These are phyloP conservation scores for Fraxinus albicans DNA, from an alignment of 305 asterid genomes.

Conservation along the genomic window DNA sequence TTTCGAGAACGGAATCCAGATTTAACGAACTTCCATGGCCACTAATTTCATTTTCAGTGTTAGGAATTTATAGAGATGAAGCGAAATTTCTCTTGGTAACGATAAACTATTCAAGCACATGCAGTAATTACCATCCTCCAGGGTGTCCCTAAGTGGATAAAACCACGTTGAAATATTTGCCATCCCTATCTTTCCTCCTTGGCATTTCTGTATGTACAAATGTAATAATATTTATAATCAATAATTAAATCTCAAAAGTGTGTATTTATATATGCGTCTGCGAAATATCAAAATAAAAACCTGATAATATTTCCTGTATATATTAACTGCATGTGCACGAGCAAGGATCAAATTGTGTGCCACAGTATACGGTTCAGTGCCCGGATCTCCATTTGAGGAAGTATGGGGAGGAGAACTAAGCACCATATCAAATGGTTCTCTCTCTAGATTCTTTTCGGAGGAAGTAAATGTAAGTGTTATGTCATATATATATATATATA, in stretches of 20 bases:
- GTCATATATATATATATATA: too few relatives aligned
- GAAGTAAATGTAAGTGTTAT: too few relatives aligned
- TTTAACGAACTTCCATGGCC: too few relatives aligned
- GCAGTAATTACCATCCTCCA: slow-evolving; percentile 10
- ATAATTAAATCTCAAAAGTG: neutral
- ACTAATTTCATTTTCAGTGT: neutral
- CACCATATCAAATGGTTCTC: too few relatives aligned
- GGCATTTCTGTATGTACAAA: neutral
- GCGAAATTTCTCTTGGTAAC: neutral
- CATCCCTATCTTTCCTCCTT: too few relatives aligned
- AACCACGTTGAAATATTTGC: too few relatives aligned
- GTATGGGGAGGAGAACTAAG: neutral
- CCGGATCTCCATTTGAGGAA: neutral
- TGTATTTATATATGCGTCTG: neutral
- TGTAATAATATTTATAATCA: neutral
- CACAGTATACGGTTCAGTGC: neutral
- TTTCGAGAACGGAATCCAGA: too few relatives aligned
- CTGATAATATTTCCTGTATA: neutral
- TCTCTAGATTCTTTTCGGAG: too few relatives aligned
- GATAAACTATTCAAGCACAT: neutral
- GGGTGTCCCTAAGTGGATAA: too few relatives aligned
- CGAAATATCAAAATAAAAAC: neutral
- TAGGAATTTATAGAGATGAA: neutral
- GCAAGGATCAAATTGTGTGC: slow-evolving; percentile 4
- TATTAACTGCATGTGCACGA: neutral